Conservation (phyloP, 495 filamentous ascomycete species). For the Lepraria neglecta region DNA sequence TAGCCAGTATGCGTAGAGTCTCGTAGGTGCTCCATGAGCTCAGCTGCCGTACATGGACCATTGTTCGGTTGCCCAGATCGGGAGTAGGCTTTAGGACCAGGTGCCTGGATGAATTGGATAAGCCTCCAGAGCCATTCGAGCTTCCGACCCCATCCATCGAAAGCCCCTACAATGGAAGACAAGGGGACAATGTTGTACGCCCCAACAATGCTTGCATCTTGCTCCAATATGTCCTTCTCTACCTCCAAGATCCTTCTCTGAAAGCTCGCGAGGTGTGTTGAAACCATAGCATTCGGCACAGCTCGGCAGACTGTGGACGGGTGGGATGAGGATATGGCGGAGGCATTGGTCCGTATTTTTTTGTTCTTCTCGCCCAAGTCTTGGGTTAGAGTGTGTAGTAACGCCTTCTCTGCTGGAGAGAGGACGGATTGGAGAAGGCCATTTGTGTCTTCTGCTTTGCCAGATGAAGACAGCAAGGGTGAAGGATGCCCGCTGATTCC, state of each 20-base stretch:
- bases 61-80: slow-evolving; percentile 27
- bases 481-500: slow-evolving; percentile 82
- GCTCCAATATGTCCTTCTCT: slow-evolving; percentile 65
- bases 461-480: slow-evolving; percentile 55
- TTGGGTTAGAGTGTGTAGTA: slow-evolving; percentile 68
- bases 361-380: slow-evolving; percentile 66
- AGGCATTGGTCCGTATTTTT: slow-evolving; percentile 54
- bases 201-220: slow-evolving; percentile 68
- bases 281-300: slow-evolving; percentile 72
- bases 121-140: slow-evolving; percentile 85
- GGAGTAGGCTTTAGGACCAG: slow-evolving; percentile 13
- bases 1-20: slow-evolving; percentile 80
- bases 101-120: slow-evolving; percentile 54
- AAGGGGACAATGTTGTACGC: slow-evolving; percentile 89
- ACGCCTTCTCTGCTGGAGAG: slow-evolving; percentile 71
- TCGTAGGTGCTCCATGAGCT: slow-evolving; percentile 69
- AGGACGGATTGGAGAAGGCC: slow-evolving; percentile 47
- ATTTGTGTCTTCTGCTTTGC: slow-evolving; percentile 36
- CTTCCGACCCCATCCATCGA: slow-evolving; percentile 73
- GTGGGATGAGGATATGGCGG: slow-evolving; percentile 61
- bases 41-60: slow-evolving; percentile 50
- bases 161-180: slow-evolving; percentile 74
- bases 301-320: slow-evolving; percentile 76
- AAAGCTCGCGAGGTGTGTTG: slow-evolving; percentile 67
- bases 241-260: slow-evolving; percentile 78